Conservation (phyloP, 192 early-diverging fungal genomes). For the Dispira simplex region DNA sequence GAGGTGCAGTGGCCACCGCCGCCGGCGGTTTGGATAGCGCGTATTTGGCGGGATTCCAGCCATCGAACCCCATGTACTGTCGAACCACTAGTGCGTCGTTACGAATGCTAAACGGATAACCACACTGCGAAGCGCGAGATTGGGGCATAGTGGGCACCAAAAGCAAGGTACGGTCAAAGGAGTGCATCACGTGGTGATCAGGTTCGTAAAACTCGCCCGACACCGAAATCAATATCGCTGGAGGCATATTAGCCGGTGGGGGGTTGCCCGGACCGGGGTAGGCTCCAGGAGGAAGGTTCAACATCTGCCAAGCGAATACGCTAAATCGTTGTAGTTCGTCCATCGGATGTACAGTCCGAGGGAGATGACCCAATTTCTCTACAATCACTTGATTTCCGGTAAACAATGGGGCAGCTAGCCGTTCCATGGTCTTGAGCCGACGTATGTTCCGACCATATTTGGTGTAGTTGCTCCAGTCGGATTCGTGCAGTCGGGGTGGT, state of each 20-base stretch:
- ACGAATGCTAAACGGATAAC: slow-evolving; percentile 3
- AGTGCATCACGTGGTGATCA: background rate
- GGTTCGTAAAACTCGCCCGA: background rate
- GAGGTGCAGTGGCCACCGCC: too few species aligned
- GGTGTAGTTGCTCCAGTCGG: background rate
- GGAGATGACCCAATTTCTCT: background rate
- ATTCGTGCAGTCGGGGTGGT: background rate
- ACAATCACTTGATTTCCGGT: background rate
- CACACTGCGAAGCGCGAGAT: background rate
- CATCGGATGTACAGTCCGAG: background rate
- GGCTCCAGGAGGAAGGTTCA: background rate
- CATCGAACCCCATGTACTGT: background rate
- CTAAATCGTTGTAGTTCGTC: background rate
- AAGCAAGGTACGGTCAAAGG: background rate
- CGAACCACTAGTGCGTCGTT: background rate
- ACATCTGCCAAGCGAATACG: background rate
- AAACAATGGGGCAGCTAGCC: background rate
- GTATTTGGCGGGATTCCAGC: background rate
- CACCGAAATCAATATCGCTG: background rate
- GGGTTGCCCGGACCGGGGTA: background rate
- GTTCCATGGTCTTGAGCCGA: background rate
- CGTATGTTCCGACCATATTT: background rate
- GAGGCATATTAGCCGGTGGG: background rate
- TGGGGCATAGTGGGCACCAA: background rate
- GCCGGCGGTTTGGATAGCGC: background rate